Evolutionary conservation across 257 asterid genomes (phyloP).

Genomic region (Jacaranda mimosifolia): DNA sequence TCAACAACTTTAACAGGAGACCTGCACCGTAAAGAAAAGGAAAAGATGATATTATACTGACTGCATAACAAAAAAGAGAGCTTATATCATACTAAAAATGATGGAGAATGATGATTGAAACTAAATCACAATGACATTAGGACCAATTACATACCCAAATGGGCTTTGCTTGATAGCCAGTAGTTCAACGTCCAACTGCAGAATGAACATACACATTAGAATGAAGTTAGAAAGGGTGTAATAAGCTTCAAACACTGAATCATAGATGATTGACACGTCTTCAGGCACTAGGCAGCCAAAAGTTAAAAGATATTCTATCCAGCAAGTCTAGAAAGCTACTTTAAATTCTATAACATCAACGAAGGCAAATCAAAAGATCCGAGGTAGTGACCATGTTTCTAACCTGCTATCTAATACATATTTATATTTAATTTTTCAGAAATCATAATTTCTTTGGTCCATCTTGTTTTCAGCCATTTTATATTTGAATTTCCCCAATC

Average conservation of each 20-base stretch:
- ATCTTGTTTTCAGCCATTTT: not conserved
- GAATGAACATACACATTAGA: not conserved
- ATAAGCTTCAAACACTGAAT: not conserved
- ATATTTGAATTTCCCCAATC: too few species aligned
- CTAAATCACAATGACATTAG: not conserved
- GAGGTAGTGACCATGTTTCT: not conserved
- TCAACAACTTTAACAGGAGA: slow-evolving; percentile 86
- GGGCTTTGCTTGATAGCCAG: slow-evolving; percentile 90
- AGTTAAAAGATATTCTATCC: slow-evolving; percentile 8
- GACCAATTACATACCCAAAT: slow-evolving; percentile 68
- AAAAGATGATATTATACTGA: not conserved
- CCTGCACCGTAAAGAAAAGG: slow-evolving; percentile 55
- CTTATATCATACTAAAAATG: not conserved
- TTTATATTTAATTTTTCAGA: not conserved
- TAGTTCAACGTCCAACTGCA: slow-evolving; percentile 88
- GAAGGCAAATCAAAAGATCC: not conserved
- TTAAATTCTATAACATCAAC: not conserved
- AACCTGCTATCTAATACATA: not conserved
- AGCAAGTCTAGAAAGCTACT: not conserved
- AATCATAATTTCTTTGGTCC: not conserved
- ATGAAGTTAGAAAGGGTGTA: not conserved
- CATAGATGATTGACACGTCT: not conserved
- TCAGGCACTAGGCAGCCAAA: not conserved
- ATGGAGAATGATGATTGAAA: not conserved
- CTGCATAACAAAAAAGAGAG: not conserved